These are phyloP conservation scores for Colletotrichum sp. DNA, from an alignment of 2,329 filamentous ascomycete genomes.

Conservation along the genomic window DNA sequence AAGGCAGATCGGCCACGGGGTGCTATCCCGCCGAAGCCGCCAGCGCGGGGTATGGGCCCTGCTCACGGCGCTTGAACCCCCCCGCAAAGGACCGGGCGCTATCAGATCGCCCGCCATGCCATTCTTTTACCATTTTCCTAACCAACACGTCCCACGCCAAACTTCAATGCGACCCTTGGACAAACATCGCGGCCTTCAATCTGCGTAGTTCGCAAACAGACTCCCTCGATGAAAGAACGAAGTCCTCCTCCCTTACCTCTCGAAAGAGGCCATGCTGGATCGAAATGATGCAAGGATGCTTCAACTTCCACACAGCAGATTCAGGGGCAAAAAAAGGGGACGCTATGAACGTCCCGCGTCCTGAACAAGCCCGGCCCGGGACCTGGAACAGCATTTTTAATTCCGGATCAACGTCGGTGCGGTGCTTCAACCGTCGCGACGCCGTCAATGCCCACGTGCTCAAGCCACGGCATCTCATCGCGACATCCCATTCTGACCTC, in stretches of 20 bases:
- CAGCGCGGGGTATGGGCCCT: background rate
- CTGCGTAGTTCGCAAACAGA: background rate
- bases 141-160: background rate
- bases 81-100: background rate
- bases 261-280: background rate
- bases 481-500: background rate
- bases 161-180: background rate
- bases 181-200: background rate
- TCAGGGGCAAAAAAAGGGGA: background rate
- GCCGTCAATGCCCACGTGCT: constrained; percentile 1
- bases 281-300: background rate
- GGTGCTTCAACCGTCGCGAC: background rate
- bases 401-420: constrained; percentile 19
- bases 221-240: background rate
- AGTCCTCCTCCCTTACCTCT: background rate
- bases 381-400: background rate
- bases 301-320: background rate
- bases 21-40: background rate
- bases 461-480: background rate
- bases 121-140: background rate
- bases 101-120: background rate
- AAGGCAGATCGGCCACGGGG: background rate
- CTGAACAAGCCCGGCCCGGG: background rate
- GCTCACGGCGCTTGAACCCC: background rate
- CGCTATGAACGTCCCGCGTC: constrained; percentile 11